Base-by-base conservation (phyloP, 73 alveolate species). In the Stentor coeruleus region DNA sequence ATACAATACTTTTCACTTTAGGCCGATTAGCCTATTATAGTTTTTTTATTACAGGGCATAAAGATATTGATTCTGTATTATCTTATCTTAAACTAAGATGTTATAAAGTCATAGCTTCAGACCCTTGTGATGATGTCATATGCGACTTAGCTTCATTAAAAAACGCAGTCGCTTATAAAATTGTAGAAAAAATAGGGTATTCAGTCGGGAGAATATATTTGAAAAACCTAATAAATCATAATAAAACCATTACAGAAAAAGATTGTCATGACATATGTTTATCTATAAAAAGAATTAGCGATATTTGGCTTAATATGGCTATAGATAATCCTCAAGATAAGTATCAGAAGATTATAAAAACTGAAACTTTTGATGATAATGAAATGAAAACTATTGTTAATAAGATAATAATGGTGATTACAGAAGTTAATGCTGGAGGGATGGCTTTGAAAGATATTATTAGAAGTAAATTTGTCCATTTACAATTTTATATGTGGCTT, bases 1-100 rank as follows among this genome's bases (percentile, higher is more conserved):
- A 76, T 3, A 91, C 91, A 15, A 92, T 95, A 4, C 20, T 66
- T 14, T 85, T 83, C 73, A 66, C 89, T 30, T 85, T 91, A 1
- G 83, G 83, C 1, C 33, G 15, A 37, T n/a, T 75, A 1, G 83
- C 83, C 6, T 14, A 66, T n/a, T 36, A n/a, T 75, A n/a, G 26
- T 38, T 39, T 20, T 75, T 37, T 37, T 20, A 39, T 81, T 20
- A 31, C 84, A 40, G 77, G 33, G 59, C 14, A 15, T 6, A 6
- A 36, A 1, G 59, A 75, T 40, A 66, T 35, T 74, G 80, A 74
- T 74, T 4, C 15, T 6, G 80, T 35, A 11, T 6, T 3, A 35
- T 75, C 66, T 60, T 75, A n/a, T 75, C 82, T 75, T 15, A 15
- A 28, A 20, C 14, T 39, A 15, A 14, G 26, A 42, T 75, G 84